Percentiles rank a stretch among this genome's conserved stretches.
Evolutionary conservation across 257 asterid species (phyloP).

Genomic region (Nicotiana benthamiana): DNA sequence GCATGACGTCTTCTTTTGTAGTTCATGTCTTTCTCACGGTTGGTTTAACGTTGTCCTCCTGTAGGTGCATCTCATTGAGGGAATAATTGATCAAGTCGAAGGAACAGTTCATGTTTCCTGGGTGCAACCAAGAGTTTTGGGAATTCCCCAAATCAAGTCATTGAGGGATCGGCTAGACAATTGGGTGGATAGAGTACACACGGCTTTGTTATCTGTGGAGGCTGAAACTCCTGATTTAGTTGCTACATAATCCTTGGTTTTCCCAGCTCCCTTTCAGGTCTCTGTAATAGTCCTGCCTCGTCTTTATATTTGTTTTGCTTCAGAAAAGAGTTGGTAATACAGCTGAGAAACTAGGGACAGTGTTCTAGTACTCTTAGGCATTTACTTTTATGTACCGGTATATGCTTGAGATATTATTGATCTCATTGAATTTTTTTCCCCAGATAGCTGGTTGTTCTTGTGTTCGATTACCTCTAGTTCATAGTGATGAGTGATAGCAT

Average conservation of each 20-base stretch:
- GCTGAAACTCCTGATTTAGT: slow-evolving; percentile 97
- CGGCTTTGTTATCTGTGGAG: slow-evolving; percentile 83
- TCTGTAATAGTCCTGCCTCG: neutral
- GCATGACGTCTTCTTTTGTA: neutral
- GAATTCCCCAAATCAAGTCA: slow-evolving; percentile 77
- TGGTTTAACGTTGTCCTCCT: neutral
- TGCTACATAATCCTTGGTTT: slow-evolving; percentile 41
- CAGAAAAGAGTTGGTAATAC: neutral
- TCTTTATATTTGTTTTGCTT: neutral
- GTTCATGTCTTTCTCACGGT: neutral
- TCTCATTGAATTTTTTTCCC: neutral
- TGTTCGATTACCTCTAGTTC: neutral
- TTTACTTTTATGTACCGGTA: neutral
- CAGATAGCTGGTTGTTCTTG: neutral
- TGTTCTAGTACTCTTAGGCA: neutral
- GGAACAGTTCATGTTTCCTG: slow-evolving; percentile 84
- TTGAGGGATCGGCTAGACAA: slow-evolving; percentile 70
- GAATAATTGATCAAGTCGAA: slow-evolving; percentile 88
- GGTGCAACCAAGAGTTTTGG: slow-evolving; percentile 95
- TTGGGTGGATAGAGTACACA: slow-evolving; percentile 87
- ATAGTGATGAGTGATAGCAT: neutral
- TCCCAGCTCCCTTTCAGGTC: neutral
- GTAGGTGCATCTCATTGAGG: slow-evolving; percentile 93
- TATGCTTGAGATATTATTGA: neutral
- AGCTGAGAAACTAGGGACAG: neutral